phyloP scores from a whole-genome alignment of 805 yeast genomes.

The Gaillardinia entomophila region DNA sequence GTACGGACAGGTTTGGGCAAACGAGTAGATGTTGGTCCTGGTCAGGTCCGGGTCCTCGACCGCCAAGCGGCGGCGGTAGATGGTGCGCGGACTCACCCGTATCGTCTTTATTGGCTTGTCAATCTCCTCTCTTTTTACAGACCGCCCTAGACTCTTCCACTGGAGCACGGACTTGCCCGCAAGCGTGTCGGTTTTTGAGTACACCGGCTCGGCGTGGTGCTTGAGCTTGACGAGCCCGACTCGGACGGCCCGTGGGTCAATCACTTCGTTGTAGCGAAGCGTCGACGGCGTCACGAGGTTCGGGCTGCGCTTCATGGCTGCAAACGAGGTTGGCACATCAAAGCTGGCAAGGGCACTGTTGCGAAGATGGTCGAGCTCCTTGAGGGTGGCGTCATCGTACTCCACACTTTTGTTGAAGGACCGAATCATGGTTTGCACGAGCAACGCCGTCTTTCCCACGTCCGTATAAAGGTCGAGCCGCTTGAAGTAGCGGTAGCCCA shows the following conservation, averaged over 20 bases:
- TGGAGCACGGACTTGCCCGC: slow-evolving; percentile 27
- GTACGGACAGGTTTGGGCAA: slow-evolving; percentile 24
- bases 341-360: slow-evolving; percentile 17
- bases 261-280: slow-evolving; percentile 21
- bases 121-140: slow-evolving; percentile 13
- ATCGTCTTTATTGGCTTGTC: slow-evolving; percentile 14
- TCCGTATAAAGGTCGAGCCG: slow-evolving; percentile 23
- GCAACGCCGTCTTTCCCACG: slow-evolving; percentile 16
- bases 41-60: slow-evolving; percentile 14
- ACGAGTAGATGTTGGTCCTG: slow-evolving; percentile 16
- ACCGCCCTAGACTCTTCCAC: slow-evolving; percentile 31
- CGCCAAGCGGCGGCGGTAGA: slow-evolving; percentile 11
- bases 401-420: slow-evolving; percentile 7
- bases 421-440: slow-evolving; percentile 19
- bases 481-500: slow-evolving; percentile 23
- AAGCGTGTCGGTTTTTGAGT: slow-evolving; percentile 12
- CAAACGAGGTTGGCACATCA: slow-evolving; percentile 15
- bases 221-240: slow-evolving; percentile 8
- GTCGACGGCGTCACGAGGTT: slow-evolving; percentile 17
- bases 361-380: slow-evolving; percentile 16
- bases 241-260: slow-evolving; percentile 7
- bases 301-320: slow-evolving; percentile 22
- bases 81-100: slow-evolving; percentile 15
- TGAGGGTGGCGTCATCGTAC: slow-evolving; percentile 3
- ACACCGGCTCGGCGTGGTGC: slow-evolving; percentile 12